Percentiles rank a stretch among this genome's conserved stretches.
Conservation (phyloP, 768 basidiomycete genomes). For the Tulasnella sp. region DNA sequence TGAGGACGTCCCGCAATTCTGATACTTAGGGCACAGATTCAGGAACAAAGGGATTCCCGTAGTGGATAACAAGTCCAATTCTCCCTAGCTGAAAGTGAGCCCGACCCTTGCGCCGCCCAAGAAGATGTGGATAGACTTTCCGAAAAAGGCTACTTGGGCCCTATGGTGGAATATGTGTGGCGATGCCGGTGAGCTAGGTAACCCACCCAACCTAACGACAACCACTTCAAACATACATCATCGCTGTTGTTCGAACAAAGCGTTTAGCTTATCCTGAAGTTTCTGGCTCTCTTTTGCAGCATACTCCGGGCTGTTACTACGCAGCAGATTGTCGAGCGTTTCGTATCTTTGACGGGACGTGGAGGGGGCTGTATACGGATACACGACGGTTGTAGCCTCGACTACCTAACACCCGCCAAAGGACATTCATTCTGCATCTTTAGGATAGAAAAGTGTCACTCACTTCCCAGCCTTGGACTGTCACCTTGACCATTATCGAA, state of each 20-base stretch:
- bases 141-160: not conserved
- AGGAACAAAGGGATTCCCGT: not conserved
- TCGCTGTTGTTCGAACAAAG: constrained; percentile 1
- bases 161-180: not conserved
- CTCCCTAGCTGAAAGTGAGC: not conserved
- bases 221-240: not conserved
- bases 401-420: constrained; percentile 1
- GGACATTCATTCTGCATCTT: not conserved
- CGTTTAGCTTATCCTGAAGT: constrained; percentile 7
- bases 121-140: not conserved
- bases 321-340: constrained; percentile 16
- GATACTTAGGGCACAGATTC: not conserved
- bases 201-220: not conserved
- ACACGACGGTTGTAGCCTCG: not conserved
- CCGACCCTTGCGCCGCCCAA: not conserved
- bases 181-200: not conserved
- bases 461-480: constrained; percentile 18
- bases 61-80: not conserved
- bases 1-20: not conserved
- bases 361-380: not conserved
- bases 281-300: not conserved
- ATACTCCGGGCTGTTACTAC: constrained; percentile 12
- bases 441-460: not conserved
- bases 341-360: not conserved
- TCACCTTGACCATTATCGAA: constrained; percentile 2